Percentiles rank a stretch among this genome's conserved stretches.
Conservation (phyloP, 2,329 filamentous ascomycete species). For the Elsinoe arachidis region DNA sequence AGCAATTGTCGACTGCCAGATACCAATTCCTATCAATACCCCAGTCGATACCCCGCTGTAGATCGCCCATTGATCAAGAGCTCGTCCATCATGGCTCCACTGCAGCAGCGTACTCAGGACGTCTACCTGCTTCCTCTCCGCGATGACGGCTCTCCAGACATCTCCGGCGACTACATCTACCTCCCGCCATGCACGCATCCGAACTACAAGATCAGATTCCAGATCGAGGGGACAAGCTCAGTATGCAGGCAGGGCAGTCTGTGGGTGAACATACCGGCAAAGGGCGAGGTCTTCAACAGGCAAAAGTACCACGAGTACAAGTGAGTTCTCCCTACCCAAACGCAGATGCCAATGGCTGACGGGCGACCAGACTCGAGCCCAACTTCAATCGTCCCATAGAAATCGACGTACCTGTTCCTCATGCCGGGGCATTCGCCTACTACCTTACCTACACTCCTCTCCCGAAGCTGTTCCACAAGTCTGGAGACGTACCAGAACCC, state of each 20-base stretch:
- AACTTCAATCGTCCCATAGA: slow-evolving; percentile 89
- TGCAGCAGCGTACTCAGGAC: slow-evolving; percentile 27
- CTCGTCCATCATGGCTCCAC: slow-evolving; percentile 27
- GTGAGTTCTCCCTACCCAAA: slow-evolving; percentile 45
- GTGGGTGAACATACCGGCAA: slow-evolving; percentile 88
- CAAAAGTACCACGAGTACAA: slow-evolving; percentile 79
- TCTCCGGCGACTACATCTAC: slow-evolving; percentile 86
- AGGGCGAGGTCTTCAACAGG: slow-evolving; percentile 66
- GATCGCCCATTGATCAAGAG: not conserved
- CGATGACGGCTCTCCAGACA: slow-evolving; percentile 84
- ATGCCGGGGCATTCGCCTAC: slow-evolving; percentile 83
- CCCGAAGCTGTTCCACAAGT: slow-evolving; percentile 60
- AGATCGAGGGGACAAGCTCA: slow-evolving; percentile 88
- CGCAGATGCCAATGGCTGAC: slow-evolving; percentile 14
- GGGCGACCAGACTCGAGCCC: slow-evolving; percentile 60
- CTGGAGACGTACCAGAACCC: slow-evolving; percentile 39
- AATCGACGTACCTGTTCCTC: slow-evolving; percentile 77
- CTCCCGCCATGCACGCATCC: slow-evolving; percentile 68
- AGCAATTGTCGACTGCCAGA: slow-evolving; percentile 5
- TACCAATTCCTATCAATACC: not conserved
- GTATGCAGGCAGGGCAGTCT: slow-evolving; percentile 90
- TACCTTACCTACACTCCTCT: slow-evolving; percentile 88
- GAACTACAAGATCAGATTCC: slow-evolving; percentile 71
- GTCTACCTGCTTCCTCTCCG: slow-evolving; percentile 86
- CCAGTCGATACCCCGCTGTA: not conserved